A percentile compares a stretch with the other conserved stretches of the same genome.
Evolutionary conservation across 2,329 filamentous ascomycete genomes (phyloP).

Genomic region (Talaromyces islandicus): DNA sequence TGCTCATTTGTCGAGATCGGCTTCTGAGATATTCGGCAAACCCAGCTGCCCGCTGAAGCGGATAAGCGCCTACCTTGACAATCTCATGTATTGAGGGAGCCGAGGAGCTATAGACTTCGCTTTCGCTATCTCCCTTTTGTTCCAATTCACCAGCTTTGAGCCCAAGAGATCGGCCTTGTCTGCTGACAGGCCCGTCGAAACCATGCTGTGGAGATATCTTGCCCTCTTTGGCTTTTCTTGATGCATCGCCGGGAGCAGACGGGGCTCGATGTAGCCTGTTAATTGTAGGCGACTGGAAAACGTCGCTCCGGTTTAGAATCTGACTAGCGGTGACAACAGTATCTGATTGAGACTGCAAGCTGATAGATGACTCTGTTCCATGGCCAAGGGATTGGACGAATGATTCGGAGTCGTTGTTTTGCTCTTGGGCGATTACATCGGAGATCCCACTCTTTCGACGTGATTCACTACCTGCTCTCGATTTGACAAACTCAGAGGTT

Average conservation of each 20-base stretch:
- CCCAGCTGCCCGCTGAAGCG: constrained; percentile 74
- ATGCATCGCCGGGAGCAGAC: constrained; percentile 31
- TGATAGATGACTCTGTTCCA: constrained; percentile 65
- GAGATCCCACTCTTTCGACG: constrained; percentile 58
- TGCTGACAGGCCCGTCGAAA: constrained; percentile 7
- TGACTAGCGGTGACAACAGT: constrained; percentile 79
- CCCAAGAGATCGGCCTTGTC: constrained; percentile 12
- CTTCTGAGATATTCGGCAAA: constrained; percentile 78
- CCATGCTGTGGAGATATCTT: background rate
- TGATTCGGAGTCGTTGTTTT: constrained; percentile 64
- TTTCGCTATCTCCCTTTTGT: constrained; percentile 16
- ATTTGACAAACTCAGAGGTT: background rate
- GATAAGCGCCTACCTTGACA: constrained; percentile 62
- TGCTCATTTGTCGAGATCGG: constrained; percentile 75
- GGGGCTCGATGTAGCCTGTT: constrained; percentile 25
- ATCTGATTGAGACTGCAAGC: constrained; percentile 66
- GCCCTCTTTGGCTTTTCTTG: constrained; percentile 17
- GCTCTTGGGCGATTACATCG: constrained; percentile 47
- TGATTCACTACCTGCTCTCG: constrained; percentile 25
- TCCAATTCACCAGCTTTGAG: constrained; percentile 17
- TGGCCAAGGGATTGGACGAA: constrained; percentile 69
- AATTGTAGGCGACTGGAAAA: constrained; percentile 76
- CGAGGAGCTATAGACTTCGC: constrained; percentile 24
- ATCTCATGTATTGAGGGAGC: constrained; percentile 54
- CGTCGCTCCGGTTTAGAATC: constrained; percentile 78